Evolutionary conservation across 148 eudicot genomes (phyloP), one percentile per base, ranked within the genome.

Genomic region (Arctostaphylos glauca): DNA sequence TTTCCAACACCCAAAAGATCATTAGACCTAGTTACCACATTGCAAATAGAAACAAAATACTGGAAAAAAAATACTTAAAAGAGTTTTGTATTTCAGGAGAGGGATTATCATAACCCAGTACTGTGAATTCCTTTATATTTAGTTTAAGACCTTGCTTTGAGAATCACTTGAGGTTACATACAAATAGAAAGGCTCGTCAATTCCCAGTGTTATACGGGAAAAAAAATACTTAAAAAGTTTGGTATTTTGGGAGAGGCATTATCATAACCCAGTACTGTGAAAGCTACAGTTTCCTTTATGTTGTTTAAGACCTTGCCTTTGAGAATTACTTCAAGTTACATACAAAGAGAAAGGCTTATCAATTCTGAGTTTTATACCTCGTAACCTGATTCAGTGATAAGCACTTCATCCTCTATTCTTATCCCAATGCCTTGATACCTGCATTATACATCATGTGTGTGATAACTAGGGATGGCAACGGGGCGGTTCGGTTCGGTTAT

Each of bases 361-460:
- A 50, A 50, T 50, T 25, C 38, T 16, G 6, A 23, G 50, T 75
- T 71, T 56, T 56, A n/a, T 90, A 95, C 98, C 94, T 95, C 97
- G 16, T 88, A 87, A 82, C 98, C 97, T 52, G 90, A 84, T 68
- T 95, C 98, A 19, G 98, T 95, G 62, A 95, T 94, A 41, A 95
- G 94, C 81, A 95, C 90, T 87, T 95, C 98, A 68, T 95, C 98
- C 84, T 95, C 98, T 73, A 95, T 91, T 84, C 98, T 92, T 84
- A 95, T 93, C 83, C 98, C 98, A 78, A 95, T 93, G 86, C 98
- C 97, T 83, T 77, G 93, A 83, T 92, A 95, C 87, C 98, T 95
- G 92, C 91, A 89, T 80, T 43, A 52, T 18, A 74, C 55, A 64
- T 41, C 47, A 38, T 6, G 15, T 6, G 13, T 5, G 19, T 58